Evolutionary conservation across 306 rosid genomes (phyloP), one percentile per base, ranked within the genome.

Genomic region (Leucaena leucocephala): DNA sequence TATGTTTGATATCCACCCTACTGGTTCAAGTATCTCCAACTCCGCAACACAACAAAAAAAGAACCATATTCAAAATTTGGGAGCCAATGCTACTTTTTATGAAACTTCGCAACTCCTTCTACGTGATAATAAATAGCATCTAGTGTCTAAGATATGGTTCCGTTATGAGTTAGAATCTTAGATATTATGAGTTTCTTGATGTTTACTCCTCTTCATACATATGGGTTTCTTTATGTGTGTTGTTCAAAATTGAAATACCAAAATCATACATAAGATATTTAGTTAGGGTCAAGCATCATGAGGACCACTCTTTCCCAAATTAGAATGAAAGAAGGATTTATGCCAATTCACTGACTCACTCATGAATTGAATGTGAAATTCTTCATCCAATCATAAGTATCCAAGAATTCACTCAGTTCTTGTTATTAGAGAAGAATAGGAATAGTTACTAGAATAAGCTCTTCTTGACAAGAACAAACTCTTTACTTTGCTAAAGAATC

Each of bases 21-120:
- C 89, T 81, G 84, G 62, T 80, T 88, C 87, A 86, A 83, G 81
- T 78, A 88, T 78, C 87, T 59, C 84, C 91, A 77, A 74, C 33
- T 71, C 89, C 87, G 88, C 92, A 87, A 54, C 89, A n/a, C n/a
- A 75, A 57, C 82, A 73, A 78, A 40, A 84, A 64, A 3, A 10
- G 15, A 10, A 46, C 2, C 10, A 69, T 83, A 74, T 77, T 63
- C 72, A 77, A 82, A 76, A 62, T 68, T 68, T 83, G 78, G 79
- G 82, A 78, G 72, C 72, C 68, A 42, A 68, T 65, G 76, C 79
- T 75, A 82, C 84, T n/a, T 83, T 79, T 78, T 72, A 77, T 80
- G 82, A 75, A 84, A 80, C 81, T 79, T 65, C 33, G 80, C 57
- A 82, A 77, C 75, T 81, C 76, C 63, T 78, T 77, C 86, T 72